Conservation (phyloP, 441 rosid genomes). For the Capsella rubella region DNA sequence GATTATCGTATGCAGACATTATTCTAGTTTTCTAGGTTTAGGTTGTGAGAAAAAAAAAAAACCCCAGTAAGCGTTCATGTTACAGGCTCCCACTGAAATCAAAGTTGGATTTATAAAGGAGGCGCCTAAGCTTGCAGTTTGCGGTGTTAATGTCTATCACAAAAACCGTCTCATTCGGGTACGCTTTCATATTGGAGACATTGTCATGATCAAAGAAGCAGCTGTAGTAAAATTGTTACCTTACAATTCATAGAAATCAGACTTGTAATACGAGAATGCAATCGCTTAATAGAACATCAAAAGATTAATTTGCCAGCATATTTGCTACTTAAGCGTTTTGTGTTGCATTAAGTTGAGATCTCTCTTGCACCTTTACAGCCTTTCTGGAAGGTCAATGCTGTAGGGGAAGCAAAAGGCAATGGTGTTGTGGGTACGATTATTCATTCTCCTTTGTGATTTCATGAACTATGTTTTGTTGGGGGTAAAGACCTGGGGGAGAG, state of each 20-base stretch:
- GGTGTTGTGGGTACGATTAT: constrained; percentile 78
- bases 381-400: constrained; percentile 75
- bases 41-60: not conserved
- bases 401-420: constrained; percentile 59
- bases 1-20: constrained; percentile 8
- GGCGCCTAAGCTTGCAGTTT: constrained; percentile 60
- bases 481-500: not conserved
- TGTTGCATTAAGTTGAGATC: not conserved
- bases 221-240: not conserved
- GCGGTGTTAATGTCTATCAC: constrained; percentile 88
- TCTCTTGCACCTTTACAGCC: constrained; percentile 61
- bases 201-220: not conserved
- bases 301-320: constrained; percentile 8
- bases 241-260: constrained; percentile 3
- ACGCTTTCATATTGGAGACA: constrained; percentile 37
- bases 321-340: not conserved
- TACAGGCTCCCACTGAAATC: constrained; percentile 68
- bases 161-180: constrained; percentile 92
- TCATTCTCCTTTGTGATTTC: constrained; percentile 31
- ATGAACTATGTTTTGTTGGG: constrained; percentile 24
- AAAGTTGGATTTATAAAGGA: constrained; percentile 85
- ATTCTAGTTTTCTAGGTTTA: not conserved
- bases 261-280: not conserved
- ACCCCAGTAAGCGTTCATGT: constrained; percentile 30
- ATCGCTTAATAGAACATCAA: not conserved